Conservation (phyloP, 768 basidiomycete species). For the Tylopilus plumbeoviolaceoides region DNA sequence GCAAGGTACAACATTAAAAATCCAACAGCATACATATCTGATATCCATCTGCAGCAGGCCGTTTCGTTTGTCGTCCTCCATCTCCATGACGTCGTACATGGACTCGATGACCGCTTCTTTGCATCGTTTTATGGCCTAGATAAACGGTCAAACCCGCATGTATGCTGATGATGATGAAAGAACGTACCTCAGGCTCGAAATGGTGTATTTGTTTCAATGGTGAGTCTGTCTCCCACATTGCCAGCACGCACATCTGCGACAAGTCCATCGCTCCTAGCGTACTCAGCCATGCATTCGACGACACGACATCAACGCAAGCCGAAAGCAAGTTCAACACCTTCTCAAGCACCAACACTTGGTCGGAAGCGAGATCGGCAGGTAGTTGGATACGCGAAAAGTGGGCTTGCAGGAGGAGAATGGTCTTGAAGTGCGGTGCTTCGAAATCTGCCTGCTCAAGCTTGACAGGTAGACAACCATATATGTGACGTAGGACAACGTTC, state of each 20-base stretch:
- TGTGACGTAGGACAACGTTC: constrained; percentile 74
- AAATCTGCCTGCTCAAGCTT: constrained; percentile 83
- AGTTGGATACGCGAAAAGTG: constrained; percentile 93
- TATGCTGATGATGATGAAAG: not conserved
- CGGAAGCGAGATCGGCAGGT: constrained; percentile 90
- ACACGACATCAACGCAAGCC: constrained; percentile 97
- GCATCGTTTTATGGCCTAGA: constrained; percentile 77
- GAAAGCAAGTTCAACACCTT: constrained; percentile 89
- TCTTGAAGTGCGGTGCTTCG: constrained; percentile 96
- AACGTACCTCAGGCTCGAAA: constrained; percentile 78
- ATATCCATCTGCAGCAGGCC: constrained; percentile 80
- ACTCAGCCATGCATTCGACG: constrained; percentile 91
- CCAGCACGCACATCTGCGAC: constrained; percentile 98
- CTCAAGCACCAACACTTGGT: constrained; percentile 82
- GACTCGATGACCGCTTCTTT: constrained; percentile 77
- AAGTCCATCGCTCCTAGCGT: constrained; percentile 97
- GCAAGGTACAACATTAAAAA: not conserved
- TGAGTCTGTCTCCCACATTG: constrained; percentile 96
- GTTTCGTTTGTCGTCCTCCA: constrained; percentile 90
- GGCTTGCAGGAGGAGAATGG: constrained; percentile 92
- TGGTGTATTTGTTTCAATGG: constrained; percentile 95
- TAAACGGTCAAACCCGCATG: constrained; percentile 1
- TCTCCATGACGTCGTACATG: constrained; percentile 97
- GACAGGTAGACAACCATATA: constrained; percentile 96
- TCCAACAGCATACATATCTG: constrained; percentile 63